Conservation (phyloP, 768 basidiomycete species). For the Calvatia gigantea region DNA sequence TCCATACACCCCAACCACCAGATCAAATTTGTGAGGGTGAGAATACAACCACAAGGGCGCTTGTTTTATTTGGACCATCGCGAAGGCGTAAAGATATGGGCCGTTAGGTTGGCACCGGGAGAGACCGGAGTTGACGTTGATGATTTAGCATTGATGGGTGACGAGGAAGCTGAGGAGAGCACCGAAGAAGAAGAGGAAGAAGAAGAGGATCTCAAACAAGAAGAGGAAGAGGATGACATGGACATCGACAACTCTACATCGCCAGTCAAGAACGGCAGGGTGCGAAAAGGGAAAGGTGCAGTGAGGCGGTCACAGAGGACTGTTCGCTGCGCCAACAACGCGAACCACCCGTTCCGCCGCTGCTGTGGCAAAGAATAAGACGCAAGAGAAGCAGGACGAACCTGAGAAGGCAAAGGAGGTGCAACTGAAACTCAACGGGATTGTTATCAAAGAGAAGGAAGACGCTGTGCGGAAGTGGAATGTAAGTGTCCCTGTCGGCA, state of each 20-base stretch:
- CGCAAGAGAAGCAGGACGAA: slow-evolving; percentile 37
- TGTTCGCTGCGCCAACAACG: slow-evolving; percentile 20
- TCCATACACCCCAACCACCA: slow-evolving; percentile 39
- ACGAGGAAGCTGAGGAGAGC: slow-evolving; percentile 58
- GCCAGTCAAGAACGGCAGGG: slow-evolving; percentile 37
- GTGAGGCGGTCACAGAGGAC: slow-evolving; percentile 22
- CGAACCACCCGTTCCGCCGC: slow-evolving; percentile 25
- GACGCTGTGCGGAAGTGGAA: slow-evolving; percentile 57
- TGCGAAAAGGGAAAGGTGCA: slow-evolving; percentile 35
- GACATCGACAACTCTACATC: slow-evolving; percentile 36
- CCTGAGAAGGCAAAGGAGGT: slow-evolving; percentile 49
- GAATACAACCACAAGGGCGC: slow-evolving; percentile 58
- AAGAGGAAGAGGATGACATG: slow-evolving; percentile 44
- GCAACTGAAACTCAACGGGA: slow-evolving; percentile 63
- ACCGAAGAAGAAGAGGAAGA: slow-evolving; percentile 58
- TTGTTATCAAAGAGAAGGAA: slow-evolving; percentile 40
- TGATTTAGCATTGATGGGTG: slow-evolving; percentile 50
- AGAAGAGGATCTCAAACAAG: slow-evolving; percentile 30
- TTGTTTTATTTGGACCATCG: slow-evolving; percentile 55
- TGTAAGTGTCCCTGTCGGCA: slow-evolving; percentile 53
- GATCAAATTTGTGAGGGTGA: slow-evolving; percentile 50
- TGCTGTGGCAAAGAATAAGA: slow-evolving; percentile 22
- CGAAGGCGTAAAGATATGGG: slow-evolving; percentile 76
- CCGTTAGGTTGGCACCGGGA: slow-evolving; percentile 52
- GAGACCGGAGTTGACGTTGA: slow-evolving; percentile 56